These are phyloP conservation scores for Dipteronia sinensis DNA, from an alignment of 345 rosid species.

Conservation along the genomic window DNA sequence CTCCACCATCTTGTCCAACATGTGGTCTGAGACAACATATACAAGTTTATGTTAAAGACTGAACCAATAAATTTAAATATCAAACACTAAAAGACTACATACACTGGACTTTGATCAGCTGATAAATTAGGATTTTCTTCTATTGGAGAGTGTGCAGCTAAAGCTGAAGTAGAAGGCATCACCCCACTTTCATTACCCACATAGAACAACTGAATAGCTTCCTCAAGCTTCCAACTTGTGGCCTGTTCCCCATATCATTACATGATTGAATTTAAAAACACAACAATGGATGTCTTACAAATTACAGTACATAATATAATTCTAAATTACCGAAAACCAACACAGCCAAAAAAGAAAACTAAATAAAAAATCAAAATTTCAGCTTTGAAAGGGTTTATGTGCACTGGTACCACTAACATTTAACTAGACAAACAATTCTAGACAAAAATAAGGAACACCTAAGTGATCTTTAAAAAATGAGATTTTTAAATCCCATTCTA, in stretches of 20 bases:
- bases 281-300: neutral
- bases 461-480: neutral
- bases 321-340: neutral
- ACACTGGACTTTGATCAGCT: constrained; percentile 48
- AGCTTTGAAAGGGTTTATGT: neutral
- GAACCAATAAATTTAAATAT: neutral
- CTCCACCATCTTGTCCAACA: constrained; percentile 47
- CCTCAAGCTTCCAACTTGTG: constrained; percentile 96
- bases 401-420: neutral
- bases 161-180: constrained; percentile 40
- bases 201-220: constrained; percentile 92
- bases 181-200: constrained; percentile 71
- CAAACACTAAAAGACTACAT: constrained; percentile 18
- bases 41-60: constrained; percentile 21
- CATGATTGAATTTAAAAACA: constrained; percentile 18
- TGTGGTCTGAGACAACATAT: constrained; percentile 39
- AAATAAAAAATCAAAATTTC: neutral
- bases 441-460: neutral
- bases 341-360: neutral
- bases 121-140: constrained; percentile 25
- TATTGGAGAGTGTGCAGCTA: constrained; percentile 49
- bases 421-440: neutral
- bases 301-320: neutral
- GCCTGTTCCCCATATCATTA: constrained; percentile 50
- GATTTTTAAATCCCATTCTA: neutral